Evolutionary conservation across 768 basidiomycete genomes (phyloP), one percentile per base, ranked within the genome.

Genomic region (Phylloporus sp.): DNA sequence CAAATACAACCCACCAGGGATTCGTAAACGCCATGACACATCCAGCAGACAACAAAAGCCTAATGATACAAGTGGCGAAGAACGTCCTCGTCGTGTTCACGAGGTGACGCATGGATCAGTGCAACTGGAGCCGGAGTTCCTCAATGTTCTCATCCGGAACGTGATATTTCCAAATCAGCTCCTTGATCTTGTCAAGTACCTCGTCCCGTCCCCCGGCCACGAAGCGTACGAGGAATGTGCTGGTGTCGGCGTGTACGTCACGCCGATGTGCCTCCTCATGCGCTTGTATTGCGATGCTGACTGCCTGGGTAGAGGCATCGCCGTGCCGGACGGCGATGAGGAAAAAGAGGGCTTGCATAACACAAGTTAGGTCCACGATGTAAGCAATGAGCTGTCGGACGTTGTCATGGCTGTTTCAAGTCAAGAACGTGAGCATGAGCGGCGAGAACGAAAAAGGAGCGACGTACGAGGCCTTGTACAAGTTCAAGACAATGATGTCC

Each of bases 391-490:
- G 24, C 5, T 24, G 32, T 26, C n/a, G 35, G 2, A 50, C 40
- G 20, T 15, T 20, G 3, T 34, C 32, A 11, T 38, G 47, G 23
- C 49, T 53, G 26, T n/a, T 11, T 24, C 22, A 24, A 22, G 22
- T 13, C 6, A 24, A 41, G 4, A 23, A 36, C 13, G 7, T 5
- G 16, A n/a, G 16, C 9, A 6, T n/a, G 9, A 43, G 20, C 20
- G 11, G 12, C 13, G 12, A 39, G 38, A 22, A 22, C 20, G 6
- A 7, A 18, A 9, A 42, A 3, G 7, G 16, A 16, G 27, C 41
- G 16, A 28, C 54, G 22, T 34, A 54, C 52, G 52, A 44, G 5
- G 52, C 16, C 16, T 16, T 47, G 36, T 54, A 54, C 16, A 39
- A 0, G 23, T 53, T n/a, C n/a, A n/a, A n/a, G n/a, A n/a, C n/a